Conservation (phyloP, 345 rosid genomes). For the Melaleuca alternifolia region DNA sequence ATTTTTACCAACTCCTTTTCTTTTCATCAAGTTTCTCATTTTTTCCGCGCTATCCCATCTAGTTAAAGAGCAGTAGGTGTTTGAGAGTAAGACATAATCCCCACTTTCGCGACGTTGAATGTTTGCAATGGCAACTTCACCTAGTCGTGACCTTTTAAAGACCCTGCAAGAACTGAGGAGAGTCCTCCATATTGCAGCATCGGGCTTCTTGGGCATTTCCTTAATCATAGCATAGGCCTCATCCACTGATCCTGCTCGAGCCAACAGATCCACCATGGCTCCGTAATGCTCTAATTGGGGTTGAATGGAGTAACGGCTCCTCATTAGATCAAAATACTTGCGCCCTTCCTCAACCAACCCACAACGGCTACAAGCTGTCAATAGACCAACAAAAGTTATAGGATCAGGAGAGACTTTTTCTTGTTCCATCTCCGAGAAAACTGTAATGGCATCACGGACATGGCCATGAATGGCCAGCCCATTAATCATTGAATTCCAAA, state of each 20-base stretch:
- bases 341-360: slow-evolving; percentile 62
- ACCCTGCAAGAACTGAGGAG: slow-evolving; percentile 73
- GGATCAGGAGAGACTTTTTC: slow-evolving; percentile 52
- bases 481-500: slow-evolving; percentile 77
- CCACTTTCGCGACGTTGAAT: slow-evolving; percentile 47
- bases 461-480: slow-evolving; percentile 75
- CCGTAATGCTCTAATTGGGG: slow-evolving; percentile 75
- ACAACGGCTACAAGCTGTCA: slow-evolving; percentile 65
- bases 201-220: slow-evolving; percentile 65
- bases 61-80: slow-evolving; percentile 54
- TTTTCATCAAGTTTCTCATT: slow-evolving; percentile 57
- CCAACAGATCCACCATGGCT: slow-evolving; percentile 66
- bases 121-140: slow-evolving; percentile 54
- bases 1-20: slow-evolving; percentile 45
- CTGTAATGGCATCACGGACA: slow-evolving; percentile 36
- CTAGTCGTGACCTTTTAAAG: slow-evolving; percentile 32
- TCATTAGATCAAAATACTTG: slow-evolving; percentile 48
- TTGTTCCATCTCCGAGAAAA: slow-evolving; percentile 46
- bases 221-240: slow-evolving; percentile 54
- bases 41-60: slow-evolving; percentile 58
- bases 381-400: slow-evolving; percentile 52
- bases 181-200: slow-evolving; percentile 74
- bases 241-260: slow-evolving; percentile 59
- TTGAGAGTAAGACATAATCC: slow-evolving; percentile 71
- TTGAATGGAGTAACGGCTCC: slow-evolving; percentile 19